A percentile compares a stretch with the other conserved stretches of the same genome.
These are phyloP conservation scores for Lanmaoa pseudosensibilis DNA, from an alignment of 768 basidiomycete genomes.

Conservation along the genomic window DNA sequence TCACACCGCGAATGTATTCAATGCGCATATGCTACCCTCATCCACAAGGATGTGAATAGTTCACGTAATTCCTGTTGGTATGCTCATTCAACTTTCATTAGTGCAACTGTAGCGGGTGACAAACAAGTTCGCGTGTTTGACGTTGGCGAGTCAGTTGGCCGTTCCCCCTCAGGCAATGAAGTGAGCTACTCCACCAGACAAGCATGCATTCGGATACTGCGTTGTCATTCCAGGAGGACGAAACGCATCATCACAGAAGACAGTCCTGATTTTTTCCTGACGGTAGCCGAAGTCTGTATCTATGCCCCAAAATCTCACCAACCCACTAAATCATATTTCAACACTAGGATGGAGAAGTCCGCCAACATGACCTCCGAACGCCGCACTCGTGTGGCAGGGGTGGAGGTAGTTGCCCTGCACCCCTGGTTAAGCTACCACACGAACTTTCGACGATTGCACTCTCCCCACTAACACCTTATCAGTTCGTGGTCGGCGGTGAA, in stretches of 20 bases:
- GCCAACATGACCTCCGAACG: constrained; percentile 82
- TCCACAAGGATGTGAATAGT: constrained; percentile 71
- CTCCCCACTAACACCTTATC: constrained; percentile 77
- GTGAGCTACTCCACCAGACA: constrained; percentile 47
- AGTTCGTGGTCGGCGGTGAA: constrained; percentile 83
- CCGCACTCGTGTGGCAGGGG: constrained; percentile 57
- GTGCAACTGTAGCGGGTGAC: constrained; percentile 76
- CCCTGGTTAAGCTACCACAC: constrained; percentile 64
- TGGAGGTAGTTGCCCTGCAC: constrained; percentile 59
- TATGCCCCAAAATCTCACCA: not conserved
- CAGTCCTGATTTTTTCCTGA: constrained; percentile 72
- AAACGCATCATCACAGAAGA: constrained; percentile 82
- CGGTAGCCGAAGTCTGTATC: constrained; percentile 69
- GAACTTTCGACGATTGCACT: constrained; percentile 72
- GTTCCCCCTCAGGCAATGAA: constrained; percentile 42
- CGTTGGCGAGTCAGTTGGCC: constrained; percentile 45
- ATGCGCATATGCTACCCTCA: constrained; percentile 73
- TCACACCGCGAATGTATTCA: constrained; percentile 85
- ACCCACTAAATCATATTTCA: constrained; percentile 21
- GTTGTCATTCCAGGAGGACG: constrained; percentile 70
- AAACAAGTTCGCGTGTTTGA: constrained; percentile 78
- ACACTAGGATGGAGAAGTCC: constrained; percentile 76
- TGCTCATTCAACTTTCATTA: constrained; percentile 27
- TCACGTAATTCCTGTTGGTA: constrained; percentile 3
- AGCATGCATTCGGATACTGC: constrained; percentile 52